Base-by-base conservation (phyloP, 2,329 filamentous ascomycete species). In the Penicillium fuscoglaucum region DNA sequence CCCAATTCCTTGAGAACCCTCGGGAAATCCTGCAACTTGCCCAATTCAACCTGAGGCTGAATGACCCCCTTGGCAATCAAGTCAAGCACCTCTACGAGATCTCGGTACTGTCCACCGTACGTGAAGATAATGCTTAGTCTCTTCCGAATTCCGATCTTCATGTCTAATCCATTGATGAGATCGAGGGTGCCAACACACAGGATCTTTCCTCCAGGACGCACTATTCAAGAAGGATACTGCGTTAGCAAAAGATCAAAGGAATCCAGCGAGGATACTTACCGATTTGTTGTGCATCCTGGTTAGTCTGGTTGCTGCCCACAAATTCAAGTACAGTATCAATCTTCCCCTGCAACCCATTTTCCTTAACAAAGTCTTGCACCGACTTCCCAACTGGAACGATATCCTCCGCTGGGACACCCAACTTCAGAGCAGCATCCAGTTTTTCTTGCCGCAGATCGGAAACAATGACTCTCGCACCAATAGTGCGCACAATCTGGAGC, bases 101-200 rank as follows among this genome's bases (percentile, higher is more conserved):
- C 77, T 12, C 59, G 55, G 1, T 76, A 66, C 55, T 76, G 78
- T 0, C 78, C 78, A 4, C 76, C 77, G 43, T 80, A 81, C 9
- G 74, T 76, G 29, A 79, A 80, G 3, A 79, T 75, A 33, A 73
- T 77, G 13, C 67, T 74, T 3, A 80, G 61, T 31, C 78, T 63
- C 63, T 79, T 79, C 19, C 78, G 66, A 7, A 77, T 78, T 0
- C 76, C 76, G 10, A 74, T 75, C 56, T 79, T 79, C 77, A 80
- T 80, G 40, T 78, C 69, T 10, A 79, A 56, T 0, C 72, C 74
- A 48, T 80, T 80, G 37, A 75, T 71, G 0, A 69, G 64, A 47
- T 78, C 68, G 0, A 78, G 64, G 5, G 73, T 78, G 1, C 78
- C 77, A 7, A 79, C 47, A 40, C 47, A 50, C 24, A 50, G 24